Conservation (phyloP, 371 early-diverging fungal species). For the Rhizopus arrhizus region DNA sequence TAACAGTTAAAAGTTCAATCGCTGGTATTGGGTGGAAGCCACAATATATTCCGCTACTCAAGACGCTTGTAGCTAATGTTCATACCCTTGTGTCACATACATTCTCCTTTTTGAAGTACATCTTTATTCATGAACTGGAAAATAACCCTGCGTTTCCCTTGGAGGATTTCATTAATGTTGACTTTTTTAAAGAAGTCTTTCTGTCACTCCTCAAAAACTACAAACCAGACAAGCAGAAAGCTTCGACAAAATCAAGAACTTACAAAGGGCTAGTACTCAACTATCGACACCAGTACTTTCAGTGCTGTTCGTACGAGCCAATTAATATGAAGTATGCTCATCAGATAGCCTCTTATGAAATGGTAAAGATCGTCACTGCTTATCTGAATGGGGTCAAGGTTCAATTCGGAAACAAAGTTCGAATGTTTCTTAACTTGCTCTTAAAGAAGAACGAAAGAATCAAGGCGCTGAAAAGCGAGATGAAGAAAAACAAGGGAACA, state of each 20-base stretch:
- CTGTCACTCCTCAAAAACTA: conserved; percentile 1
- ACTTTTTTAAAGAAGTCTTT: conserved; percentile 5
- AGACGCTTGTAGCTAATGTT: background rate
- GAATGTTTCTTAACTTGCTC: no score
- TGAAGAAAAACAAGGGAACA: no score
- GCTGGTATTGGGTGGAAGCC: background rate
- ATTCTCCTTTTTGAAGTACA: conserved; percentile 6
- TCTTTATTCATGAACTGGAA: conserved; percentile 5
- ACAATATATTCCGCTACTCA: conserved; percentile 1
- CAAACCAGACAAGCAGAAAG: conserved; percentile 2
- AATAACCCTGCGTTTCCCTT: background rate
- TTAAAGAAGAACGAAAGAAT: no score
- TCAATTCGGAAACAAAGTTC: no score
- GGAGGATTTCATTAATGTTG: background rate
- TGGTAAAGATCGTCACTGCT: no score
- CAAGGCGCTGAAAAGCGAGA: no score
- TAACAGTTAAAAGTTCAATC: conserved; percentile 4
- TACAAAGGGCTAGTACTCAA: background rate
- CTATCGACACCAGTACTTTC: background rate
- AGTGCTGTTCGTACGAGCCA: conserved; percentile 3
- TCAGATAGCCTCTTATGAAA: background rate
- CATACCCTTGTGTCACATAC: no score
- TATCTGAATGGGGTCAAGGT: no score
- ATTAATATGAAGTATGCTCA: conserved; percentile 7
- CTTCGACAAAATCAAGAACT: background rate